Conservation (phyloP, 1,284 basidiomycete species). For the Ceratobasidium sp. region DNA sequence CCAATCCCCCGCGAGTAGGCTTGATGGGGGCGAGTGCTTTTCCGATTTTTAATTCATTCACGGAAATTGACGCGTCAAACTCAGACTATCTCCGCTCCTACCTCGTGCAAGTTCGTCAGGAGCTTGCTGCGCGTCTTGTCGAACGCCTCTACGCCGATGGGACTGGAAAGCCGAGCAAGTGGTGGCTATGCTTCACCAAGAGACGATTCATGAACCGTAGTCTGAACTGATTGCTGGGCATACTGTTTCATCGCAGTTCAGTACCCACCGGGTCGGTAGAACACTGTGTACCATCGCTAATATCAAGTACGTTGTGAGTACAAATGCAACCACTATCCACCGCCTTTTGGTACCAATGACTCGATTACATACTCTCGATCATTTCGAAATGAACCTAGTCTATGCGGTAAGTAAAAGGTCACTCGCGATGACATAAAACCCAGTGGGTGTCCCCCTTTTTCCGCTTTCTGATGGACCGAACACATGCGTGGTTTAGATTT, state of each 20-base stretch:
- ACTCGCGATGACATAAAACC: background rate
- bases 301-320: constrained; percentile 4
- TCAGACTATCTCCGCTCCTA: constrained; percentile 90
- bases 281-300: background rate
- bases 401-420: constrained; percentile 27
- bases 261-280: background rate
- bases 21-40: constrained; percentile 80
- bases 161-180: constrained; percentile 93
- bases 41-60: background rate
- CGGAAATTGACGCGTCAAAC: background rate
- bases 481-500: constrained; percentile 1
- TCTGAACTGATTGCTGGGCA: constrained; percentile 54
- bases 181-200: constrained; percentile 99
- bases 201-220: constrained; percentile 94
- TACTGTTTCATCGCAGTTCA: background rate
- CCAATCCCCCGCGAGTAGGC: constrained; percentile 77
- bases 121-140: constrained; percentile 85
- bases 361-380: background rate
- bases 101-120: constrained; percentile 91
- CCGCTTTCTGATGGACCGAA: background rate
- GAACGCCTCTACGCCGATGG: constrained; percentile 90
- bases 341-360: background rate
- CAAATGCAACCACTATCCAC: background rate
- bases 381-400: background rate
- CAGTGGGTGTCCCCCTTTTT: background rate